Percentiles rank a stretch among this genome's conserved stretches.
phyloP scores from a whole-genome alignment of 495 filamentous ascomycete species.

The Glarea lozoyensis region DNA sequence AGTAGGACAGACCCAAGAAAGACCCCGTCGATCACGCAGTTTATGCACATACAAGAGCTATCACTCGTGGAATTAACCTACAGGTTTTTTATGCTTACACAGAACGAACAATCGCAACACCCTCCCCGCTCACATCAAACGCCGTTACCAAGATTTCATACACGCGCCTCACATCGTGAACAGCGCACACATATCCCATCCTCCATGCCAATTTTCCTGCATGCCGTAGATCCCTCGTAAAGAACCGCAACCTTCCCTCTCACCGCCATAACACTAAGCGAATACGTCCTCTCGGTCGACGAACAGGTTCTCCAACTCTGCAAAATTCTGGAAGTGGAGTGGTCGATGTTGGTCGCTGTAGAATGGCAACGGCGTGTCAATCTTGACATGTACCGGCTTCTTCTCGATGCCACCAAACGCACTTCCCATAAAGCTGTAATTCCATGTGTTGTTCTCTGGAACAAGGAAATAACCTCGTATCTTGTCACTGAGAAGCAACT shows the following conservation, averaged over 20 bases:
- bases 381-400: constrained; percentile 79
- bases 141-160: constrained; percentile 3
- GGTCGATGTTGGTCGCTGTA: constrained; percentile 91
- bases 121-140: constrained; percentile 9
- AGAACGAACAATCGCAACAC: constrained; percentile 1
- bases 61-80: too few species aligned
- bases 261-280: constrained; percentile 38
- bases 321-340: constrained; percentile 90
- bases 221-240: neutral
- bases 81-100: constrained; percentile 7
- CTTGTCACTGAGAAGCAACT: constrained; percentile 83
- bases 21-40: neutral
- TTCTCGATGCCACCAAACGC: constrained; percentile 81
- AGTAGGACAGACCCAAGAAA: neutral
- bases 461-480: constrained; percentile 94
- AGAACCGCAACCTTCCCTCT: neutral
- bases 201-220: constrained; percentile 1
- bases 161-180: constrained; percentile 2
- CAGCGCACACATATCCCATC: neutral
- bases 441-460: constrained; percentile 87
- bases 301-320: constrained; percentile 83
- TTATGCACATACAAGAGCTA: neutral
- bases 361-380: constrained; percentile 84
- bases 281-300: constrained; percentile 84
- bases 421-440: constrained; percentile 96